Evolutionary conservation across 139 green algal species (phyloP).

Genomic region (Chlorella sp.): DNA sequence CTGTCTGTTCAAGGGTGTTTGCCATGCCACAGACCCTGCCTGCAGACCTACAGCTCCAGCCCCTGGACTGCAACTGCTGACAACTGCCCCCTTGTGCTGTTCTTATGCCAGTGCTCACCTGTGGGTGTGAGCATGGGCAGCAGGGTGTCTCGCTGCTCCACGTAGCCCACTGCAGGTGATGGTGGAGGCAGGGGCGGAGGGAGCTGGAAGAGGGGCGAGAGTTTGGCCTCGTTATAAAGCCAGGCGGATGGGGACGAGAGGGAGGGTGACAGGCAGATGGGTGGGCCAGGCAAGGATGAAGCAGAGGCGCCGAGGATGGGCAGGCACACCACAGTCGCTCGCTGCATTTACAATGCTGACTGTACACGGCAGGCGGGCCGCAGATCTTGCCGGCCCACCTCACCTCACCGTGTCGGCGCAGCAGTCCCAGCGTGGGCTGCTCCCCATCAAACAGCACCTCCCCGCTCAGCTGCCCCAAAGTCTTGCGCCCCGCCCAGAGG

Average conservation of each 20-base stretch:
- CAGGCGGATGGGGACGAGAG: too few relatives aligned
- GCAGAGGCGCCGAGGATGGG: background rate
- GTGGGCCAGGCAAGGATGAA: background rate
- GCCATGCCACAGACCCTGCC: too few relatives aligned
- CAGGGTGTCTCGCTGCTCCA: slow-evolving; percentile 68
- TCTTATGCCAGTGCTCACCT: background rate
- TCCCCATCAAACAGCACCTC: slow-evolving; percentile 43
- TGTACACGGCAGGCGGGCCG: background rate
- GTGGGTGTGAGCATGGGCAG: slow-evolving; percentile 62
- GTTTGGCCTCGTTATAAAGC: background rate
- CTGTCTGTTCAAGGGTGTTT: too few relatives aligned
- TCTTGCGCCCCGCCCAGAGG: slow-evolving; percentile 64
- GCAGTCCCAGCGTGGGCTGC: slow-evolving; percentile 32
- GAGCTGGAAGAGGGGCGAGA: background rate
- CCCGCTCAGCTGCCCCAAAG: slow-evolving; percentile 21
- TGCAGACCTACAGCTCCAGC: too few relatives aligned
- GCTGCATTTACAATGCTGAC: background rate
- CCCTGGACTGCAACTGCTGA: too few relatives aligned
- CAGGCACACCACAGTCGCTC: background rate
- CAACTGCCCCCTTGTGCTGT: too few relatives aligned
- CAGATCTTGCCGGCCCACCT: background rate
- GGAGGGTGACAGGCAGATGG: background rate
- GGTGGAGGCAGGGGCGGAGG: background rate
- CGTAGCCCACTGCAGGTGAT: slow-evolving; percentile 40
- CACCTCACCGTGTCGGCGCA: slow-evolving; percentile 37